Conservation (phyloP, 2,329 filamentous ascomycete species). For the Paraphoma sp. region DNA sequence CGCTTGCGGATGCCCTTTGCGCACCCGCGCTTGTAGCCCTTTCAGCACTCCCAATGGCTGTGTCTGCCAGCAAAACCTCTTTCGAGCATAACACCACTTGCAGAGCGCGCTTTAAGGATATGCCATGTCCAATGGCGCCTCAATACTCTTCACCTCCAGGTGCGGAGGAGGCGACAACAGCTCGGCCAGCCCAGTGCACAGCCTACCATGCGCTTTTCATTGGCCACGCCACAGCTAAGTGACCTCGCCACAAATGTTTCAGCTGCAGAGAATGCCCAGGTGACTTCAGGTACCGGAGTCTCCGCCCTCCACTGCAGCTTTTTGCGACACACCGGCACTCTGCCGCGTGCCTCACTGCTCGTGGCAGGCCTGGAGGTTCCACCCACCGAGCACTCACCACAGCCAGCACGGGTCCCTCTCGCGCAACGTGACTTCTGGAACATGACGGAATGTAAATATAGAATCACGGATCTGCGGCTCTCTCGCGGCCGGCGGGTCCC, state of each 20-base stretch:
- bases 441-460: constrained; percentile 15
- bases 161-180: background rate
- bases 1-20: background rate
- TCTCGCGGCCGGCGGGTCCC: constrained; percentile 14
- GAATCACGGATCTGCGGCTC: constrained; percentile 19
- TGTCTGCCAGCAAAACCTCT: too few relatives aligned
- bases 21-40: background rate
- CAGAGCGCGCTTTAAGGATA: too few relatives aligned
- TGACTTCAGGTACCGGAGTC: constrained; percentile 11
- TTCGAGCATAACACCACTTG: too few relatives aligned
- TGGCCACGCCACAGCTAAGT: constrained; percentile 1
- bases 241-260: constrained; percentile 23
- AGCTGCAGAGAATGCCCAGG: constrained; percentile 12
- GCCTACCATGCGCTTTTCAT: constrained; percentile 3
- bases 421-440: constrained; percentile 15
- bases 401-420: background rate
- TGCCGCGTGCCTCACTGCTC: too few relatives aligned
- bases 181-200: background rate
- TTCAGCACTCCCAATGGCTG: background rate
- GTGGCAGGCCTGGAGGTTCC: too few relatives aligned
- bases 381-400: too few relatives aligned
- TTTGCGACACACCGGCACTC: background rate
- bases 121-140: too few relatives aligned
- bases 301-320: background rate
- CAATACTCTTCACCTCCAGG: background rate